These are phyloP conservation scores for Moesziomyces parantarcticus DNA, from an alignment of 1,284 basidiomycete genomes.

Conservation along the genomic window DNA sequence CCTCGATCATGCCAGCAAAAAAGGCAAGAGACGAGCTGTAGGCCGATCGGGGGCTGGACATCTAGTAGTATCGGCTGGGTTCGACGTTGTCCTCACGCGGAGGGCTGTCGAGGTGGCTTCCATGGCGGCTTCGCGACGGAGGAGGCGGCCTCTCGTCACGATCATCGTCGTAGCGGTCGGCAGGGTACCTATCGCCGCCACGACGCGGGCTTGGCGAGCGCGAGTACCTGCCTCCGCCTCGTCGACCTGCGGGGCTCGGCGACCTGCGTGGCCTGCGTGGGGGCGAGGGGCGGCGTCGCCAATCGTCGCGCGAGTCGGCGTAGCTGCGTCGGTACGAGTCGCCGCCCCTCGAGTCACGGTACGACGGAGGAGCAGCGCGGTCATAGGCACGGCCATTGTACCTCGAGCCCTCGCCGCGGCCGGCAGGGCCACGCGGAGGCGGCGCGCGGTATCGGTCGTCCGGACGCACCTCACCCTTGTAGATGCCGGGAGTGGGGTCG, in stretches of 20 bases:
- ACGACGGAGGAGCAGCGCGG: slow-evolving; percentile 19
- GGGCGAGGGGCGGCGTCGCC: slow-evolving; percentile 51
- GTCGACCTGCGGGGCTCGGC: slow-evolving; percentile 33
- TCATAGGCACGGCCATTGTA: slow-evolving; percentile 39
- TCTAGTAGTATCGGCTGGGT: slow-evolving; percentile 36
- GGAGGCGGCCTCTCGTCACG: slow-evolving; percentile 37
- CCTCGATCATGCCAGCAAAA: too few species aligned
- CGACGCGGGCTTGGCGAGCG: slow-evolving; percentile 44
- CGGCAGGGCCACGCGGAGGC: not conserved
- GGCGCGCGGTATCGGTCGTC: slow-evolving; percentile 53
- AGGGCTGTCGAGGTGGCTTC: slow-evolving; percentile 51
- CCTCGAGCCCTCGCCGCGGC: slow-evolving; percentile 15
- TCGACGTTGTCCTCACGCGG: slow-evolving; percentile 49
- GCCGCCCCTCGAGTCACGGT: slow-evolving; percentile 26
- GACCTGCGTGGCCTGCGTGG: slow-evolving; percentile 33
- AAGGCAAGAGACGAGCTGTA: too few species aligned
- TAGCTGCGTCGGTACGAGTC: slow-evolving; percentile 35
- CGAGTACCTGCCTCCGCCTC: slow-evolving; percentile 35
- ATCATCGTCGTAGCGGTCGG: slow-evolving; percentile 19
- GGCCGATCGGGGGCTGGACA: too few species aligned
- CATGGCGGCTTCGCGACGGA: slow-evolving; percentile 28
- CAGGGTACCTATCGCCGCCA: slow-evolving; percentile 16
- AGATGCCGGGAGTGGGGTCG: slow-evolving; percentile 95
- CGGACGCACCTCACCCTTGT: slow-evolving; percentile 69
- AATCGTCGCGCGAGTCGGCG: slow-evolving; percentile 50